phyloP scores from a whole-genome alignment of 495 filamentous ascomycete genomes.

The Penicillium roqueforti region DNA sequence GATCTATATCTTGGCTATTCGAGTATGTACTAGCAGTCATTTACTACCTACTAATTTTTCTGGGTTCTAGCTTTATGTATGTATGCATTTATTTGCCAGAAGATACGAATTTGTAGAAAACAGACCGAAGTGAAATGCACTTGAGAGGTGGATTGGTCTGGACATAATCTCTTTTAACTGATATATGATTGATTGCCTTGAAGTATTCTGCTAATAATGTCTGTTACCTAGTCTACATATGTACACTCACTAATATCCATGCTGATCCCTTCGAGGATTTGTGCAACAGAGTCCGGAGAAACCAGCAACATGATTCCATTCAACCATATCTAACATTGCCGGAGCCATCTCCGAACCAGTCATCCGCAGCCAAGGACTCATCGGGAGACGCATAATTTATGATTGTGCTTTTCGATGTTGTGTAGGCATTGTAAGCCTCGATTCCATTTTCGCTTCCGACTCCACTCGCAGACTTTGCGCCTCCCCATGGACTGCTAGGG shows the following conservation, averaged over 20 bases:
- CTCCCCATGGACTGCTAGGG: conserved; percentile 28
- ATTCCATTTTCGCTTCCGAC: conserved; percentile 28
- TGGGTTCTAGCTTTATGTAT: no score
- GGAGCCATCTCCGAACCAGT: conserved; percentile 20
- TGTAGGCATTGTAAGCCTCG: conserved; percentile 26
- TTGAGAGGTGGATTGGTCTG: no score
- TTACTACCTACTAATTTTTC: neutral
- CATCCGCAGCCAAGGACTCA: conserved; percentile 18
- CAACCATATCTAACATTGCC: conserved; percentile 21
- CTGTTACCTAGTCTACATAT: no score
- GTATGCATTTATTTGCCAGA: neutral
- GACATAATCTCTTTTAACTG: neutral
- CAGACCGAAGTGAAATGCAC: neutral
- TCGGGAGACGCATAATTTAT: conserved; percentile 21
- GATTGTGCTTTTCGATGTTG: conserved; percentile 22
- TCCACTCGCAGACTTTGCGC: conserved; percentile 19
- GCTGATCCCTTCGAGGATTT: neutral
- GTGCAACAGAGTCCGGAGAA: neutral
- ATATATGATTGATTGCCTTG: neutral
- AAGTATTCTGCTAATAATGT: no score
- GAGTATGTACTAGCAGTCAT: neutral
- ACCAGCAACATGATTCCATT: neutral
- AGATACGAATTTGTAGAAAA: neutral
- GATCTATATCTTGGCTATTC: neutral
- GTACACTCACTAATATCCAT: no score